A percentile compares a stretch with the other conserved stretches of the same genome.
Conservation (phyloP, 2,329 filamentous ascomycete genomes). For the Fusarium devonianum region DNA sequence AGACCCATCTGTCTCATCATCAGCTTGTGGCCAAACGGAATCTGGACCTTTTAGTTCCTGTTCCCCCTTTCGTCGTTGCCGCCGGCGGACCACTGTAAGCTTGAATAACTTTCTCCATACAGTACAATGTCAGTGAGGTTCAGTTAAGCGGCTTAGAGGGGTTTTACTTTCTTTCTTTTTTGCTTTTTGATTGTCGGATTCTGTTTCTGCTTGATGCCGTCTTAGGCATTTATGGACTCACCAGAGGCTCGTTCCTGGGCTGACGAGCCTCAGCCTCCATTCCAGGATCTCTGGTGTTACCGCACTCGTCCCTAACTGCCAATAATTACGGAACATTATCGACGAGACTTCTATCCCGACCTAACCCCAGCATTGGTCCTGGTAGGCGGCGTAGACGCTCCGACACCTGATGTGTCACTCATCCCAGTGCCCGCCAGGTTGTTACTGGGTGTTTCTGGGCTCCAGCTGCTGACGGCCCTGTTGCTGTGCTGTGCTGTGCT, state of each 20-base stretch:
- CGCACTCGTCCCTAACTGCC: constrained; percentile 4
- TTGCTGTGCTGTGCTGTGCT: neutral
- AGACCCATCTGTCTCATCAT: too few relatives aligned
- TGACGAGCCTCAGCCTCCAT: constrained; percentile 29
- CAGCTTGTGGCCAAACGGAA: too few relatives aligned
- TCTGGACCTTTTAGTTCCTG: too few relatives aligned
- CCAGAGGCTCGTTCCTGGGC: constrained; percentile 13
- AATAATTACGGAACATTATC: too few relatives aligned
- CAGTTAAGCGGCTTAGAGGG: too few relatives aligned
- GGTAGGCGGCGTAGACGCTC: constrained; percentile 20
- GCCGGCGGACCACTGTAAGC: too few relatives aligned
- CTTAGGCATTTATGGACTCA: neutral
- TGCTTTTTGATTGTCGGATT: neutral
- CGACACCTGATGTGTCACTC: constrained; percentile 11
- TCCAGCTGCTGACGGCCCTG: constrained; percentile 1
- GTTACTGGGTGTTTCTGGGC: constrained; percentile 3
- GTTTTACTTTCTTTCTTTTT: neutral
- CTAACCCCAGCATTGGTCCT: constrained; percentile 17
- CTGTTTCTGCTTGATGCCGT: constrained; percentile 1
- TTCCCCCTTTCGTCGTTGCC: too few relatives aligned
- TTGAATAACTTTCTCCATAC: neutral
- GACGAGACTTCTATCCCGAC: neutral
- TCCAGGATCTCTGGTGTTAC: constrained; percentile 8
- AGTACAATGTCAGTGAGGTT: too few relatives aligned
- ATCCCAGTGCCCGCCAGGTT: constrained; percentile 1